Base-by-base conservation (phyloP, 331 rosid species). In the Quercus lobata region DNA sequence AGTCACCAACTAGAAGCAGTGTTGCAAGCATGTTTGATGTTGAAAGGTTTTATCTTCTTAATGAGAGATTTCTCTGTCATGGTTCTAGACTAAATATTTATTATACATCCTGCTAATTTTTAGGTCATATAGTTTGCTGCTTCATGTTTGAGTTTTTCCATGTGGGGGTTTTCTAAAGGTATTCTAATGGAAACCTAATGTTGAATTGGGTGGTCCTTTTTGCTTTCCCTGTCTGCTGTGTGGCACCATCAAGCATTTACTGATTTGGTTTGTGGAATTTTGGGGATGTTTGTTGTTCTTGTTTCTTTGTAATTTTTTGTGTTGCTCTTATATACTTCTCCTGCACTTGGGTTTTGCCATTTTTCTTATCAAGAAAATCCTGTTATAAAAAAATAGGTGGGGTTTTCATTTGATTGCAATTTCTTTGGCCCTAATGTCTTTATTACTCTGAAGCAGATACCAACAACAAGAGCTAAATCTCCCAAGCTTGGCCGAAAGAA, bases 401-500 rank as follows among this genome's bases (percentile, higher is more conserved):
- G 46, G 25, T 49, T 69, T 30, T 79, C 44, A 52, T 74, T 56
- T 69, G 17, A 57, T 57, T 74, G 35, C 27, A 65, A 74, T 52
- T 58, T 53, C 72, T 71, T 74, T 78, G 53, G 52, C 75, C 41
- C 41, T 32, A 55, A 41, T 19, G 35, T 35, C 73, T 37, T 34
- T 65, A 9, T 80, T 87, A 57, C 81, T 52, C 68, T 75, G 71
- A 80, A 84, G 81, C 86, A 96, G 99, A 86, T 93, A 81, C 99
- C 99, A 76, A 86, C 97, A 71, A 96, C 99, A 78, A 92, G 99
- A 89, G 92, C 99, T 66, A 96, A 93, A 84, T 96, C 99, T 83
- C 99, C 99, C 69, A 96, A 96, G 86, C 97, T 96, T 60, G 98
- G 99, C 55, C 94, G 99, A 7, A 93, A 71, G 84, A 96, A 96